Base-by-base conservation (phyloP, 1,284 basidiomycete genomes). In the Vanrija pseudolonga region DNA sequence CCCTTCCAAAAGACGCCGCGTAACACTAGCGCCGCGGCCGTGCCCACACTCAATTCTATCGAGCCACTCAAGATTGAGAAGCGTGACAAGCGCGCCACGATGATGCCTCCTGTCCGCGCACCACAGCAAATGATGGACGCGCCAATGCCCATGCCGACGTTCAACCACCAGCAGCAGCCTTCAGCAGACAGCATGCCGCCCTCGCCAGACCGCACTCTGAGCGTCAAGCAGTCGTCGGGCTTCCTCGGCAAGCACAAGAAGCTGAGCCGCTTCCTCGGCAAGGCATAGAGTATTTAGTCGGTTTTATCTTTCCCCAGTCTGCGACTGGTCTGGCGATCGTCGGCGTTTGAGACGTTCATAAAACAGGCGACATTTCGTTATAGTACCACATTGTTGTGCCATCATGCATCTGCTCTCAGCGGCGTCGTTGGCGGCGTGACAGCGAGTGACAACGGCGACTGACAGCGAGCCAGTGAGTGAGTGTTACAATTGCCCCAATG, bases 161-260 rank as follows among this genome's bases (percentile, higher is more conserved):
- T 32, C 17, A 19, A 24, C 9, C n/a, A n/a, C n/a, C n/a, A n/a
- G n/a, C n/a, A n/a, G n/a, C n/a, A n/a, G n/a, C n/a, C n/a, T n/a
- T n/a, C n/a, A n/a, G 20, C 46, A 19, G 19, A 18, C n/a, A 4
- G 19, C 45, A 15, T 22, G 20, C 19, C 38, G 26, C 24, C 26
- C 8, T 14, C 14, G 42, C 23, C 37, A 5, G 48, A 45, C 18
- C 53, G 28, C 32, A 43, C 39, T 6, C 43, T 41, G 3, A 51
- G 43, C 39, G 24, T 42, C 46, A 56, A 56, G 50, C 14, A 50
- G 4, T 20, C 38, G 26, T 15, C 26, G 2, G 19, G 22, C 20
- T 53, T 57, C 48, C 42, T 57, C 36, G 36, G 23, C 50, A 51
- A 53, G 41, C 56, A 53, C 56, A 50, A 50, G 48, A 57, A 57